Base-by-base conservation (phyloP, 2,329 filamentous ascomycete genomes). In the Beauveria scarabaeidicola region DNA sequence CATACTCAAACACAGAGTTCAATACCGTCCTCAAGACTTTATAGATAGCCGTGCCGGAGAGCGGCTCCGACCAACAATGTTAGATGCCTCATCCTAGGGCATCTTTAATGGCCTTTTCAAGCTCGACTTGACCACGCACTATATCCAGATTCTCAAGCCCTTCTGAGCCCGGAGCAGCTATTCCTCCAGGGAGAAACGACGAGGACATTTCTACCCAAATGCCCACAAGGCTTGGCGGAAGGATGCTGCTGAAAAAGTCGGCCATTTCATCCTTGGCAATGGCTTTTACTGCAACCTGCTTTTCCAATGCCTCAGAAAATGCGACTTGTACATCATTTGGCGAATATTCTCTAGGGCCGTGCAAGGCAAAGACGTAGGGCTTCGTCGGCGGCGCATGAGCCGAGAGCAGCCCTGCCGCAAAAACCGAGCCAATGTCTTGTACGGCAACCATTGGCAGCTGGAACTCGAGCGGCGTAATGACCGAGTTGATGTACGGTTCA, bases 381-480 rank as follows among this genome's bases (percentile, higher is more conserved):
- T 60, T 68, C 0, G 41, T 29, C 0, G 66, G 61, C 1, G 67
- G 64, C 1, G 29, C 9, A 3, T 64, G 61, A 9, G 54, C 60
- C 52, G 63, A 70, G 58, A 52, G 57, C 1, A 69, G 58, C 8
- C 69, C 62, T 5, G 64, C 58, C 0, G 70, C 71, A 25, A 73
- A 61, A 11, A 52, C 38, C 3, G 54, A 52, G 2, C 68, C 66
- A 53, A 70, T 66, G 15, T 69, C 66, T 5, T 58, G 54, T 29
- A 66, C 61, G 0, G 69, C 67, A 3, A 71, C 67, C 71, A 74
- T 73, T 0, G 69, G 67, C 10, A 73, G 32, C 23, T 68, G 61
- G 43, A 62, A 69, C 10, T 73, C 70, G 2, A 71, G 46, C 0
- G 73, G 73, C 0, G 69, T 70, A 17, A 74, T 64, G 1, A 70